A percentile compares a stretch with the other conserved stretches of the same genome.
phyloP scores from a whole-genome alignment of 495 filamentous ascomycete genomes.

The Aspergillus heteromorphus region DNA sequence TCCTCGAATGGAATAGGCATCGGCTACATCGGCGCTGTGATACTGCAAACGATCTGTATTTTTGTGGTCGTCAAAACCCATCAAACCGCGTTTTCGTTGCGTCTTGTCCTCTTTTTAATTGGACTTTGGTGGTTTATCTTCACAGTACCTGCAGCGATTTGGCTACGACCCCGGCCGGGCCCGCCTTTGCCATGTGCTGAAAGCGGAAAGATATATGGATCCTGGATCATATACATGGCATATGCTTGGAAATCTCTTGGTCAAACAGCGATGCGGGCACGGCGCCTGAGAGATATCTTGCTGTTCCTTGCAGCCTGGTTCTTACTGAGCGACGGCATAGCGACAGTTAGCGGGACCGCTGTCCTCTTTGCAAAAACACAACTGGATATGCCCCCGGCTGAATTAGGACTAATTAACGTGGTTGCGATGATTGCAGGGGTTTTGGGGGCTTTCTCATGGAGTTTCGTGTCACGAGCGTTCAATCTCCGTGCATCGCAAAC shows the following conservation, averaged over 20 bases:
- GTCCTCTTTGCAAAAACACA: constrained; percentile 94
- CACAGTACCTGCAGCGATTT: constrained; percentile 81
- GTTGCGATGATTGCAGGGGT: constrained; percentile 80
- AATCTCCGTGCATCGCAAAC: constrained; percentile 72
- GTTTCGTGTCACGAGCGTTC: constrained; percentile 61
- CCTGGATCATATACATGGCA: constrained; percentile 59
- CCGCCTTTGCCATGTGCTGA: constrained; percentile 56
- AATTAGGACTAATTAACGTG: constrained; percentile 88
- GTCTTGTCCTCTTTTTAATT: constrained; percentile 78
- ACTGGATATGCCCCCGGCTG: constrained; percentile 80
- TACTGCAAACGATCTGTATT: constrained; percentile 73
- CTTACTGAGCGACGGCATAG: constrained; percentile 86
- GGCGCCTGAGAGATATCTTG: constrained; percentile 75
- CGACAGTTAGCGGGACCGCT: constrained; percentile 90
- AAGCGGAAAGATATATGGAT: constrained; percentile 34
- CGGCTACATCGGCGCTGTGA: constrained; percentile 78
- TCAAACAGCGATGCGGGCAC: constrained; percentile 70
- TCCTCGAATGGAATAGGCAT: constrained; percentile 88
- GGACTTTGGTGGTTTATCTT: constrained; percentile 95
- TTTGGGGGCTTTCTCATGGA: constrained; percentile 85
- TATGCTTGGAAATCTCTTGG: constrained; percentile 84
- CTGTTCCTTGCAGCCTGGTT: constrained; percentile 94
- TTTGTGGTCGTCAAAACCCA: constrained; percentile 60
- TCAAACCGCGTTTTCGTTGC: constrained; percentile 72
- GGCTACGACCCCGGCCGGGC: constrained; percentile 86